These are phyloP conservation scores for Sporisorium exsertum DNA, from an alignment of 1,284 basidiomycete genomes.

Conservation along the genomic window DNA sequence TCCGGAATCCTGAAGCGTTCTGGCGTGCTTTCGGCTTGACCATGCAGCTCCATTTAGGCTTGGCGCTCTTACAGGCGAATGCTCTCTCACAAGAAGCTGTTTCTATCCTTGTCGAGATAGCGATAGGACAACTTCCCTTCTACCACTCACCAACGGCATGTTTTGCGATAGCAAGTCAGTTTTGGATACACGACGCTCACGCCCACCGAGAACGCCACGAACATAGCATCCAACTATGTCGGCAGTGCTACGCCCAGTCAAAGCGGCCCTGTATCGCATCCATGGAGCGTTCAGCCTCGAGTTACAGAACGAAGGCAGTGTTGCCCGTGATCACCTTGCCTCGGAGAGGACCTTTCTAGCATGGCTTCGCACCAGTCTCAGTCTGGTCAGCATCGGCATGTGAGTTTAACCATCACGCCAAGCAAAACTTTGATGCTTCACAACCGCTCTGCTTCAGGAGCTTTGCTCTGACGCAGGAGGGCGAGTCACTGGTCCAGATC, in stretches of 20 bases:
- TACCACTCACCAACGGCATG: background rate
- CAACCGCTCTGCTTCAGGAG: too few species aligned
- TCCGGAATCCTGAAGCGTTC: background rate
- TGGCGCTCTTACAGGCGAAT: constrained; percentile 1
- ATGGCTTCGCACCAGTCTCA: constrained; percentile 69
- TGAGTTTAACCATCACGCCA: constrained; percentile 21
- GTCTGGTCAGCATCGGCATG: constrained; percentile 64
- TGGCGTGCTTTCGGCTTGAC: background rate
- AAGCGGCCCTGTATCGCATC: constrained; percentile 17
- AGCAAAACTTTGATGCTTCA: background rate
- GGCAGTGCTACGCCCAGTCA: constrained; percentile 25
- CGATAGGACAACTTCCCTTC: background rate
- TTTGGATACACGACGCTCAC: background rate
- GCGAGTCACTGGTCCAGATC: too few species aligned
- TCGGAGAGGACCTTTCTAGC: constrained; percentile 69
- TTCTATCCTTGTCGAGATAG: background rate
- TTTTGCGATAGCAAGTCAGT: background rate
- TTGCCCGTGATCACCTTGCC: constrained; percentile 69
- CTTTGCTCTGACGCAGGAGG: too few species aligned
- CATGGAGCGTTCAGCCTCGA: constrained; percentile 43
- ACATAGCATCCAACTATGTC: constrained; percentile 20
- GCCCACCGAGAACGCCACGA: background rate
- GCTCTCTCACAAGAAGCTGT: background rate
- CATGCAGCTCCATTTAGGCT: background rate
- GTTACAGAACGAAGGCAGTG: constrained; percentile 66